Base-by-base conservation (phyloP, 2,329 filamentous ascomycete species). In the Aspergillus awamori region DNA sequence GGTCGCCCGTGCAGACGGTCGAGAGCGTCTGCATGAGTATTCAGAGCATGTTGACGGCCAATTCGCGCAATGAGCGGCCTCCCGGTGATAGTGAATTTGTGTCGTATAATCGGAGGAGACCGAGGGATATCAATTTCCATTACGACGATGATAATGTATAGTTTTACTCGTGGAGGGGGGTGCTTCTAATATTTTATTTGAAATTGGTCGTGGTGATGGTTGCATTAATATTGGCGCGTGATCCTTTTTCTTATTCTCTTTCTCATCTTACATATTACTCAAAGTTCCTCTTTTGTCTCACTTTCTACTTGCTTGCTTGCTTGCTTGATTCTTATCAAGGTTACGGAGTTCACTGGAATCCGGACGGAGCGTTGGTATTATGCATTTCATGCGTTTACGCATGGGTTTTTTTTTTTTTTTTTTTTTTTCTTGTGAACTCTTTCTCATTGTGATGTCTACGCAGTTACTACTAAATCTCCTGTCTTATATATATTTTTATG, bases 31-130 rank as follows among this genome's bases (percentile, higher is more conserved):
- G 93, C 81, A 95, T 99, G 86, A 96, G 92, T 77, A 86, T 99
- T 58, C 95, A 99, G 79, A 97, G 92, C 80, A 99, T 99, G 95
- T 79, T 99, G 72, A 97, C 95, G 1, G 93, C 94, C 63, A 99
- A 99, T 76, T 89, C 87, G 10, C 94, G 93, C 79, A 89, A 94
- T 71, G 93, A 98, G 79, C 84, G 95, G 36, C 95, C 95, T 0
- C 89, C 90, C 0, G 95, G 94, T 4, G 93, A 99, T 72, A 91
- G 90, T 59, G 90, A 95, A 10, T 98, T 99, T 72, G 93, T 97
- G 26, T 83, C 86, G 58, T 87, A 86, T 63, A 97, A 97, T 73
- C 87, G 86, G 26, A 85, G 88, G 66, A 84, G 94, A 41, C 92
- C 94, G 49, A 86, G 89, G 69, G 93, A 99, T 77, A 96, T 99